phyloP scores from a whole-genome alignment of 768 basidiomycete genomes.

The Auriculariales sp. region DNA sequence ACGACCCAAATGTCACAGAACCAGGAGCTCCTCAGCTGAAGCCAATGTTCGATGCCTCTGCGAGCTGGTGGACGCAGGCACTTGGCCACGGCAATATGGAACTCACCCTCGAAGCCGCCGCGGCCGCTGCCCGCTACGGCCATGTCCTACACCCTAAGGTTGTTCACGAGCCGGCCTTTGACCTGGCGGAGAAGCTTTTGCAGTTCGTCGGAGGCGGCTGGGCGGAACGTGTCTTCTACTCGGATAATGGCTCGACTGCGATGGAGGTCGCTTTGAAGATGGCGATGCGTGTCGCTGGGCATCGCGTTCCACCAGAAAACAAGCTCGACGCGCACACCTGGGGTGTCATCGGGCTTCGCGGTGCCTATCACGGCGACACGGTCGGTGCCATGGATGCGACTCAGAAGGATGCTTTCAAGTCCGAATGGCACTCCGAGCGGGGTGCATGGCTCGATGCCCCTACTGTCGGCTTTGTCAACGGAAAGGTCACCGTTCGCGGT shows the following conservation, averaged over 20 bases:
- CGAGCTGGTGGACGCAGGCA: constrained; percentile 97
- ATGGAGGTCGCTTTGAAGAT: constrained; percentile 98
- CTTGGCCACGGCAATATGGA: constrained; percentile 70
- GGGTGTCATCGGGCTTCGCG: constrained; percentile 74
- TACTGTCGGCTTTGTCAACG: constrained; percentile 51
- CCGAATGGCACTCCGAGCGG: constrained; percentile 89
- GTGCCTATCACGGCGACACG: constrained; percentile 96
- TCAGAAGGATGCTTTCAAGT: constrained; percentile 74
- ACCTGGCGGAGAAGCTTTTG: constrained; percentile 68
- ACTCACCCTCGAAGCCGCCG: constrained; percentile 74
- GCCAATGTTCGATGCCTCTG: constrained; percentile 74
- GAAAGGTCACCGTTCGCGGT: constrained; percentile 30
- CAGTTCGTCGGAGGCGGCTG: constrained; percentile 66
- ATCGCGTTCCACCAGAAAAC: constrained; percentile 18
- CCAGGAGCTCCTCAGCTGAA: constrained; percentile 1
- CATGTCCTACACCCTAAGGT: constrained; percentile 95
- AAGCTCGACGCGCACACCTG: constrained; percentile 25
- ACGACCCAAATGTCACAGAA: constrained; percentile 21
- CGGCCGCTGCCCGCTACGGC: constrained; percentile 84
- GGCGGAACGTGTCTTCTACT: constrained; percentile 85
- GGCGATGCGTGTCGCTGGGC: constrained; percentile 63
- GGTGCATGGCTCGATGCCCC: constrained; percentile 93
- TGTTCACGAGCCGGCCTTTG: constrained; percentile 71
- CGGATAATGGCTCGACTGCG: constrained; percentile 89
- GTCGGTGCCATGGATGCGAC: constrained; percentile 96